phyloP scores from a whole-genome alignment of 2,329 filamentous ascomycete species.

The Calonectria pteridis region DNA sequence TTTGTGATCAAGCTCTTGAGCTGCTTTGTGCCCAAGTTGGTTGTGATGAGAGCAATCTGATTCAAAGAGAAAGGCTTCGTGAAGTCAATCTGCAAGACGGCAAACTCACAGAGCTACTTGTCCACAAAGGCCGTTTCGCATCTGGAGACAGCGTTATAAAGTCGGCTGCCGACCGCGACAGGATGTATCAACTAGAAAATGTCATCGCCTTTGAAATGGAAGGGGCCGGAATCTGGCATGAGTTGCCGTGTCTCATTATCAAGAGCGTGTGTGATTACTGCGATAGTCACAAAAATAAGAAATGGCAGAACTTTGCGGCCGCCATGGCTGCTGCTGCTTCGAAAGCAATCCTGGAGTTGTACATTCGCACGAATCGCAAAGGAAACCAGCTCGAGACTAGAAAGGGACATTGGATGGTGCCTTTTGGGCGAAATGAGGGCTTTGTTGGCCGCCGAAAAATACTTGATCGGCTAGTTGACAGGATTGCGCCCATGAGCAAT shows the following conservation, averaged over 20 bases:
- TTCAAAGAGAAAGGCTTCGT: not conserved
- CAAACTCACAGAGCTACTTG: not conserved
- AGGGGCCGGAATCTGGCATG: not conserved
- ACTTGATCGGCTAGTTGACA: conserved; percentile 19
- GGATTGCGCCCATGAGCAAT: not conserved
- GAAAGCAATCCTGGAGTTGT: not conserved
- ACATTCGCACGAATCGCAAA: not conserved
- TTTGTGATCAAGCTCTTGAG: not conserved
- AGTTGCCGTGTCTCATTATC: not conserved
- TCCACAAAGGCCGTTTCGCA: not conserved
- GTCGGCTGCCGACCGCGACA: not conserved
- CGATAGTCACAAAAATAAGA: not conserved
- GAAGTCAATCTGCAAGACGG: not conserved
- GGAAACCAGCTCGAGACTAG: too few species aligned
- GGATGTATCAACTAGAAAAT: not conserved
- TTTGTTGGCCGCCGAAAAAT: conserved; percentile 41
- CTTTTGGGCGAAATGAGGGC: conserved; percentile 41
- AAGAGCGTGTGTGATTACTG: not conserved
- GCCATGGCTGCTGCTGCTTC: not conserved
- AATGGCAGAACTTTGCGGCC: not conserved
- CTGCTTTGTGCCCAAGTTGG: not conserved
- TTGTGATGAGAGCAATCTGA: not conserved
- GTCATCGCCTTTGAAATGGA: not conserved
- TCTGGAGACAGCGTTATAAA: not conserved
- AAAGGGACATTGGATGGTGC: conserved; percentile 25